Evolutionary conservation across 2,329 filamentous ascomycete species (phyloP), one percentile per base, ranked within the genome.

Genomic region (Westerdykella ornata): DNA sequence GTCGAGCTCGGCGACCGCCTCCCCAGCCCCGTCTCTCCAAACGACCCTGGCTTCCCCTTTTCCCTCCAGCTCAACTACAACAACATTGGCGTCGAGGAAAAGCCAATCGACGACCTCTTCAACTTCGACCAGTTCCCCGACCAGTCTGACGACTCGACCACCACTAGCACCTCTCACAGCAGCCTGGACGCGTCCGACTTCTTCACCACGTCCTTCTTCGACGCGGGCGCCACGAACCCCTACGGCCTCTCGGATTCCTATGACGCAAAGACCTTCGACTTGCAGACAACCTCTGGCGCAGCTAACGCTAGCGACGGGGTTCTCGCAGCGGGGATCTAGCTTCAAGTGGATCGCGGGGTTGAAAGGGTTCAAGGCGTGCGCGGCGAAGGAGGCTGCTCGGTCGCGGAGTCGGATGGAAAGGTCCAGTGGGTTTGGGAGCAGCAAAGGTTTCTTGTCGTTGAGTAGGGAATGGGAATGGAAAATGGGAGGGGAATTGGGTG

Each of bases 1-100:
- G 83, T 90, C 85, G 84, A 79, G 73, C 53, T 62, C 61, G 52
- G 47, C 45, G 49, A 45, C 53, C 51, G 38, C 40, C 49, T 49
- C 52, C 41, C 54, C 52, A 46, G 53, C 56, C 39, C 52, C 43
- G 32, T 44, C 45, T 13, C 53, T 50, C 46, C 51, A 54, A 51
- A 50, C 60, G 54, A 63, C 55, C 39, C 54, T 57, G 53, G 54
- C 56, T 52, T 64, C 60, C 48, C 59, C 65, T 57, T 54, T 56
- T 40, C 56, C 62, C 43, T 65, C 62, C n/a, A n/a, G n/a, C n/a
- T 54, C 54, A 57, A 38, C 54, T 62, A 30, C 47, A 58, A 59
- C 45, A 59, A 57, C 54, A 59, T 49, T 65, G 53, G 60, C 57
- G 62, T 64, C 49, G 56, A 62, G 47, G 53, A 67, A 43, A 66